Conservation (phyloP, 129 eudicot species). For the Dittrichia graveolens region DNA sequence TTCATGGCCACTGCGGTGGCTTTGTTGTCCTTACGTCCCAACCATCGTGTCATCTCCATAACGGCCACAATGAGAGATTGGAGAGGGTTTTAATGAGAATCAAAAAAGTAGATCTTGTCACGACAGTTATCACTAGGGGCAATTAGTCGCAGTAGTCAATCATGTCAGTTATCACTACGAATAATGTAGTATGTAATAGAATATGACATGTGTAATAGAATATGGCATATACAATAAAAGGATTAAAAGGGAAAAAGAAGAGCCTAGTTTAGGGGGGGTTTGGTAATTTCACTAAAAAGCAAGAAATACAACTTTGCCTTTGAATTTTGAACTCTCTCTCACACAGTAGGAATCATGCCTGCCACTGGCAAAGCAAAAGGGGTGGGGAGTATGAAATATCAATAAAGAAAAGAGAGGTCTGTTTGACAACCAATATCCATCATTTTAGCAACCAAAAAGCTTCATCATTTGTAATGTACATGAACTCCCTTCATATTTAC, state of each 20-base stretch:
- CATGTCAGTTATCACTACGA: too few species aligned
- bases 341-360: constrained; percentile 51
- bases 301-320: constrained; percentile 44
- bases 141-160: too few species aligned
- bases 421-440: constrained; percentile 48
- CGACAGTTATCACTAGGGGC: too few species aligned
- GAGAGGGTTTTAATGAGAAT: too few species aligned
- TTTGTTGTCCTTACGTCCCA: too few species aligned
- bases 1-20: too few species aligned
- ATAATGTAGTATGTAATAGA: too few species aligned
- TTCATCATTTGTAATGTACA: constrained; percentile 47
- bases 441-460: constrained; percentile 36
- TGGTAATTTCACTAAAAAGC: constrained; percentile 36
- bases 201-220: constrained; percentile 19
- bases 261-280: constrained; percentile 28
- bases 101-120: too few species aligned
- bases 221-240: constrained; percentile 1
- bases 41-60: too few species aligned
- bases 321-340: constrained; percentile 42
- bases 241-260: constrained; percentile 2
- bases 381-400: constrained; percentile 35
- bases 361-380: constrained; percentile 77
- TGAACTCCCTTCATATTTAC: constrained; percentile 43
- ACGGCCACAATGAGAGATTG: too few species aligned
- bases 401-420: constrained; percentile 39